phyloP scores from a whole-genome alignment of 495 filamentous ascomycete species.

The Chaetomium fimeti region DNA sequence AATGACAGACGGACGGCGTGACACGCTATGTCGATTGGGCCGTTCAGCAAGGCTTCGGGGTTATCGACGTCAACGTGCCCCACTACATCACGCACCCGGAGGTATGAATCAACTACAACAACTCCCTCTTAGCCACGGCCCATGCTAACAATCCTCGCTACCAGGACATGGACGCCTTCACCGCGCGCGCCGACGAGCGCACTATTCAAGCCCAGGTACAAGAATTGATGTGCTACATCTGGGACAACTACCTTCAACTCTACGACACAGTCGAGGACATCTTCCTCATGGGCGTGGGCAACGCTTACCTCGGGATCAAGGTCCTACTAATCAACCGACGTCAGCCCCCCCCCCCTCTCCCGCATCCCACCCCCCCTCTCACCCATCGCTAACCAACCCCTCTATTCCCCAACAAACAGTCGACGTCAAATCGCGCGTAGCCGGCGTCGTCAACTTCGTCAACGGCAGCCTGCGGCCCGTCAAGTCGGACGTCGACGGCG shows the following conservation, averaged over 20 bases:
- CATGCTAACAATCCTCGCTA: background rate
- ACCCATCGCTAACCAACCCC: constrained; percentile 13
- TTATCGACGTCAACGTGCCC: constrained; percentile 89
- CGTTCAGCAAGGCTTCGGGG: constrained; percentile 63
- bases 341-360: constrained; percentile 33
- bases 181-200: constrained; percentile 35
- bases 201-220: constrained; percentile 56
- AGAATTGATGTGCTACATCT: constrained; percentile 80
- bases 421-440: constrained; percentile 48
- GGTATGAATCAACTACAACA: constrained; percentile 35
- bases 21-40: constrained; percentile 83
- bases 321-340: constrained; percentile 67
- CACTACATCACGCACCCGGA: constrained; percentile 60
- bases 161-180: constrained; percentile 39
- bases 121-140: no score
- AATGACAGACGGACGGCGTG: constrained; percentile 66
- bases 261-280: constrained; percentile 63
- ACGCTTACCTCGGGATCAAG: constrained; percentile 67
- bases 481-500: constrained; percentile 60
- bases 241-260: constrained; percentile 96
- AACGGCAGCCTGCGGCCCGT: constrained; percentile 64
- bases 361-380: background rate
- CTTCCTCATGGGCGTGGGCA: constrained; percentile 80
- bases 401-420: background rate
- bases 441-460: constrained; percentile 58